Conservation (phyloP, 1,139 yeast species). For the Magnusiomyces fungicola region DNA sequence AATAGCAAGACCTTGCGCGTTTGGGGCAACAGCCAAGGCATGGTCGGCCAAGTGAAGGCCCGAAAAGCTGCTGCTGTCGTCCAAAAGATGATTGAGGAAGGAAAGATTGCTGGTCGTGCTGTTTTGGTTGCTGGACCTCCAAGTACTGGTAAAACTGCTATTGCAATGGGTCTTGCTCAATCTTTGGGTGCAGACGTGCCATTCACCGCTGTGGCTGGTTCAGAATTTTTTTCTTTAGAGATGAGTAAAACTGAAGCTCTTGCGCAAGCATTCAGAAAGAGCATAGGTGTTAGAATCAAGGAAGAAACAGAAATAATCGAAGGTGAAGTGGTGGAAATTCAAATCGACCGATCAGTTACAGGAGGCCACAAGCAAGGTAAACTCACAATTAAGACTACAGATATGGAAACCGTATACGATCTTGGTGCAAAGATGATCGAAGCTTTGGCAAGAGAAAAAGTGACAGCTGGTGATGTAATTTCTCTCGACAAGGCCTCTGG, state of each 20-base stretch:
- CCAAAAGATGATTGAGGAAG: constrained; percentile 85
- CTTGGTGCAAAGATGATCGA: constrained; percentile 97
- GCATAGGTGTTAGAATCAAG: constrained; percentile 90
- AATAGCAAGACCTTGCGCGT: constrained; percentile 67
- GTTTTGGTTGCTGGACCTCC: constrained; percentile 97
- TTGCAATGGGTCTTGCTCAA: constrained; percentile 95
- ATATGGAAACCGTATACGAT: constrained; percentile 98
- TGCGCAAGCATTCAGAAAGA: constrained; percentile 91
- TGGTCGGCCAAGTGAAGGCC: constrained; percentile 96
- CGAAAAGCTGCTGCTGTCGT: constrained; percentile 95
- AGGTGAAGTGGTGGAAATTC: constrained; percentile 98
- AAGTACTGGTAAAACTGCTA: constrained; percentile 96
- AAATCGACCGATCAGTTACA: constrained; percentile 89
- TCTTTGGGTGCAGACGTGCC: constrained; percentile 88
- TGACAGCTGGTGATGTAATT: constrained; percentile 94
- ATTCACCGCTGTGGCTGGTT: constrained; percentile 89
- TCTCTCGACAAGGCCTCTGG: constrained; percentile 95
- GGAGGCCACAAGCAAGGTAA: constrained; percentile 99
- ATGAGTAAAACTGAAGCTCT: constrained; percentile 91
- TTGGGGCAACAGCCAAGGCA: constrained; percentile 72
- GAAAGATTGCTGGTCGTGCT: constrained; percentile 95
- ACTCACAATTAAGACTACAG: constrained; percentile 93
- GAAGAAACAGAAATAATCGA: constrained; percentile 97
- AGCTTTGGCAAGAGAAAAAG: constrained; percentile 88
- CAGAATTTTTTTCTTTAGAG: constrained; percentile 87